Evolutionary conservation across 2,329 filamentous ascomycete species (phyloP), one percentile per base, ranked within the genome.

Genomic region (Penicillium glabrum): DNA sequence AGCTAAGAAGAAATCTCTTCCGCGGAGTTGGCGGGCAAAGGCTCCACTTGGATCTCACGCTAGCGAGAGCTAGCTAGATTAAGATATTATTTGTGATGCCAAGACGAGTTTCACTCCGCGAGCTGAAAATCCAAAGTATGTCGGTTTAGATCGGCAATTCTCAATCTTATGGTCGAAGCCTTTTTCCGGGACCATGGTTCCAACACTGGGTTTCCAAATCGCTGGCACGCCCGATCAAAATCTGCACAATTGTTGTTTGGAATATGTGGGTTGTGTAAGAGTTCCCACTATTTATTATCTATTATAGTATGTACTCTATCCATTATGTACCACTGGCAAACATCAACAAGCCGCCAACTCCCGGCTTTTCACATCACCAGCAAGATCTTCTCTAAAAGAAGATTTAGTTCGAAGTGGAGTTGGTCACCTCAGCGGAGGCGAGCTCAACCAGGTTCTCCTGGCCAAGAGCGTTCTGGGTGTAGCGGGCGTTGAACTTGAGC

Each of bases 401-500:
- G 9, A 23, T 41, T 13, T 41, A 41, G 39, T 41, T 23, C 3
- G 35, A 19, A 39, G n/a, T n/a, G 21, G 16, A 53, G 9, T 55
- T 53, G 57, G 39, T 60, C 59, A 16, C 57, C 53, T 52, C 37
- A 19, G 53, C 37, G 39, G 61, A 57, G 27, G 61, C 59, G 48
- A 71, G 57, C 51, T 67, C 58, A 23, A 81, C 59, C 44, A 83
- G 67, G 63, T 84, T 84, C 10, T 70, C 63, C 53, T 70, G 51
- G 6, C 80, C 80, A 3, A 79, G 77, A 2, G 64, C 52, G 61
- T 82, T 83, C 71, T 86, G 84, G 1, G 79, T 79, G 65, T 80
- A 82, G 5, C 84, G 75, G 3, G 80, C 70, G 70, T 86, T 86
- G 72, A 82, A 86, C 63, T 80, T 82, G 50, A 83, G 71, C 29